Conservation (phyloP, 169 alveolate species). For the Plasmodium yoelii region DNA sequence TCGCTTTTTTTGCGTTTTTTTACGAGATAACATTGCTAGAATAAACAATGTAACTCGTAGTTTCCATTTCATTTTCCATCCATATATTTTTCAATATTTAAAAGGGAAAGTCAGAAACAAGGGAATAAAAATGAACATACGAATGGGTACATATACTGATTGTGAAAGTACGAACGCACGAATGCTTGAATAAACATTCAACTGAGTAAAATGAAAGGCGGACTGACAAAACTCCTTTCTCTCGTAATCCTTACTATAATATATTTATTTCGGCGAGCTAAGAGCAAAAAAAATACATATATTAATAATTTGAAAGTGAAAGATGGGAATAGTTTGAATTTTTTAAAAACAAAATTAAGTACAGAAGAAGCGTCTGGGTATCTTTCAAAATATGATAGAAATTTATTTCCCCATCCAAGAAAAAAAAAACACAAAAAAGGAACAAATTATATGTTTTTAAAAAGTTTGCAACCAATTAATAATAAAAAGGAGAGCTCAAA, state of each 20-base stretch:
- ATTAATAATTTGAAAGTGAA: background rate
- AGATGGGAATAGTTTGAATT: background rate
- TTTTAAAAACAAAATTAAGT: background rate
- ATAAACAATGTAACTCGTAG: too few species aligned
- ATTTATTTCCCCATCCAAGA: background rate
- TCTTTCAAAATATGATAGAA: background rate
- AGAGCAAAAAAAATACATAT: background rate
- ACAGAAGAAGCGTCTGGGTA: too few species aligned
- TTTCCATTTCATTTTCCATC: too few species aligned
- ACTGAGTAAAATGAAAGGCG: slow-evolving; percentile 10
- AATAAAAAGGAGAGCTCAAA: background rate
- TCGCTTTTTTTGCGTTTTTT: too few species aligned
- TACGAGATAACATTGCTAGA: too few species aligned
- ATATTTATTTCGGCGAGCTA: background rate
- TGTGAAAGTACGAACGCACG: too few species aligned
- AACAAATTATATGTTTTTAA: background rate
- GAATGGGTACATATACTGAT: too few species aligned
- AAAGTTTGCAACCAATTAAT: too few species aligned
- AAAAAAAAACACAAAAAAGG: background rate
- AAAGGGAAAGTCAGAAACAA: too few species aligned
- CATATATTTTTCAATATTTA: too few species aligned
- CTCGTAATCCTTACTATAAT: slow-evolving; percentile 1
- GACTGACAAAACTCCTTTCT: background rate
- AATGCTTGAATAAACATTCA: slow-evolving; percentile 6
- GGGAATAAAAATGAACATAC: too few species aligned